Evolutionary conservation across 129 eudicot species (phyloP), one percentile per base, ranked within the genome.

Genomic region (Oenanthe sinensis): DNA sequence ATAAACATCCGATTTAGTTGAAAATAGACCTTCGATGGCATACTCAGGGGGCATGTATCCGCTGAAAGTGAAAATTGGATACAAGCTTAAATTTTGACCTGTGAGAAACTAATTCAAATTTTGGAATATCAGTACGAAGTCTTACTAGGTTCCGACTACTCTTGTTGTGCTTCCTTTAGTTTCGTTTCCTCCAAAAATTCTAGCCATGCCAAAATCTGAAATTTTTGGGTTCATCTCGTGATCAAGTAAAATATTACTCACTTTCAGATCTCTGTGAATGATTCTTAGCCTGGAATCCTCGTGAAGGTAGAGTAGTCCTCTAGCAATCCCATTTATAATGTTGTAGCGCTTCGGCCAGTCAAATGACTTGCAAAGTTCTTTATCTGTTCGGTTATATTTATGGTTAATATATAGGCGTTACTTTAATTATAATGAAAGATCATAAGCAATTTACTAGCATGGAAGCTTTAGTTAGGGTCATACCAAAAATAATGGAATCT

Each of bases 261-360:
- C 37, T 30, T 67, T 67, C 1, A 67, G 72, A 67, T 67, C 72
- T 28, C 72, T 67, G 37, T 67, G 72, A 12, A 67, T 28, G 40
- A 67, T 67, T 28, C 72, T 67, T 24, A 67, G 72, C 37, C 72
- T 30, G 72, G 72, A 67, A 28, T 67, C 72, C 37, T 67, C 39
- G 13, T 67, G 72, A 26, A 67, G 72, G 17, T 67, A 67, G 17
- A 67, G 43, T 13, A 67, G 72, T 13, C 72, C 72, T 28, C 40
- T 26, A 67, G 72, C 43, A 30, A 28, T 67, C 72, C 72, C 72
- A 67, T 67, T 26, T 13, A 67, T 68, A 68, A 68, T 68, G 22
- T 33, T 30, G 74, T 28, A 67, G 73, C 73, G 73, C 73, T 67
- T 67, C 8, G 9, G 73, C 73, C 73, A 67, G 40, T 69, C 45